Conservation (phyloP, 1,284 basidiomycete species). For the Phylloporus sp. region DNA sequence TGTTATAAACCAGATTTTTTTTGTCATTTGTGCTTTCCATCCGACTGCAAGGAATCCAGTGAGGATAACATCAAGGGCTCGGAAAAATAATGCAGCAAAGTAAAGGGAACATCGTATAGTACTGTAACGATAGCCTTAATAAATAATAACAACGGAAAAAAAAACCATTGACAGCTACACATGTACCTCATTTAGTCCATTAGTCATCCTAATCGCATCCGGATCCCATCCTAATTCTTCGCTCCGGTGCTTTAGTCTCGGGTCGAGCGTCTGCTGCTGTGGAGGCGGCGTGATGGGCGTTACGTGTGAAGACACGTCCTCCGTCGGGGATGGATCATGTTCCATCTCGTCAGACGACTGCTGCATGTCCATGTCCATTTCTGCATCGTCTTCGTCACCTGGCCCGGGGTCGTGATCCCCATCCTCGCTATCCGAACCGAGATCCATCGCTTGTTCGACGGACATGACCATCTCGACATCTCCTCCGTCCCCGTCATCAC, state of each 20-base stretch:
- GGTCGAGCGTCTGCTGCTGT: constrained; percentile 30
- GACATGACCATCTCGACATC: constrained; percentile 44
- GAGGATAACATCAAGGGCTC: too few relatives aligned
- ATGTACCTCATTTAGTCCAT: constrained; percentile 24
- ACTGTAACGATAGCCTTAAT: constrained; percentile 29
- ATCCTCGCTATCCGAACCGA: constrained; percentile 46
- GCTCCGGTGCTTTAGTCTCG: constrained; percentile 34
- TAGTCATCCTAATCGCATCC: constrained; percentile 20
- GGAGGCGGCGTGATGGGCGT: constrained; percentile 37
- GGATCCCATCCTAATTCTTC: constrained; percentile 37
- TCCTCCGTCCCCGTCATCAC: constrained; percentile 31
- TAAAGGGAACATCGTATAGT: neutral
- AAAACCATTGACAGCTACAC: too few relatives aligned
- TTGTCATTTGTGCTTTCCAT: neutral
- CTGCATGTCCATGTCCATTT: constrained; percentile 25
- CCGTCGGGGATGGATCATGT: constrained; percentile 37
- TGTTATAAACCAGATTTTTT: constrained; percentile 2
- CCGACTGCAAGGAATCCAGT: neutral
- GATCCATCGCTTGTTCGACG: constrained; percentile 57
- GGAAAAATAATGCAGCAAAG: too few relatives aligned
- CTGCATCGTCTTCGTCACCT: constrained; percentile 29
- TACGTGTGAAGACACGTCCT: constrained; percentile 33
- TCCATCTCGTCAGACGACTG: constrained; percentile 36
- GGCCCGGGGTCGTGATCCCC: constrained; percentile 34
- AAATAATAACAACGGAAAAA: too few relatives aligned